A percentile compares a stretch with the other conserved stretches of the same genome.
phyloP scores from a whole-genome alignment of 2,329 filamentous ascomycete genomes.

The Ustilaginoidea virens region DNA sequence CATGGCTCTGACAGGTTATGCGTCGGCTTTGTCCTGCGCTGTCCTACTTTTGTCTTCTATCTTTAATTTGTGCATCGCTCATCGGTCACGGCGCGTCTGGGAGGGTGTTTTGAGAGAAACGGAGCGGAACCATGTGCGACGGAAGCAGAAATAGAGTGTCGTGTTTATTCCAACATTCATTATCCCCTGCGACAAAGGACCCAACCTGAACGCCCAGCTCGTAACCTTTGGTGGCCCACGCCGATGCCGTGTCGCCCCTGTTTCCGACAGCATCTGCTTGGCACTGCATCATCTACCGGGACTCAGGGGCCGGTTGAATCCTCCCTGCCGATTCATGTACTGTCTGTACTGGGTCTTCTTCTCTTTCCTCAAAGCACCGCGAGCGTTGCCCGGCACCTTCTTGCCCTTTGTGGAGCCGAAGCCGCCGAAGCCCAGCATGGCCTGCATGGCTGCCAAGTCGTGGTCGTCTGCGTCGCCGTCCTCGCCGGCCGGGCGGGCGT shows the following conservation, averaged over 20 bases:
- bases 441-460: constrained; percentile 57
- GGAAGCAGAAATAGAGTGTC: too few species aligned
- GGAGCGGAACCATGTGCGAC: too few species aligned
- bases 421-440: constrained; percentile 77
- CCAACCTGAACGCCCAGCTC: too few species aligned
- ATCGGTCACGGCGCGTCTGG: too few species aligned
- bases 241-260: background rate
- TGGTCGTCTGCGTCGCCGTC: constrained; percentile 39
- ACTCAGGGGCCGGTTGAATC: constrained; percentile 67
- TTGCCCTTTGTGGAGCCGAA: constrained; percentile 82
- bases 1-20: background rate
- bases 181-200: too few species aligned
- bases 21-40: too few species aligned
- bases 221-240: too few species aligned
- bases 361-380: constrained; percentile 71
- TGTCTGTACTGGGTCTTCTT: constrained; percentile 92
- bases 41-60: too few species aligned
- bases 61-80: too few species aligned
- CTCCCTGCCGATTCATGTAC: constrained; percentile 82
- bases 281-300: constrained; percentile 32
- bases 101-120: too few species aligned
- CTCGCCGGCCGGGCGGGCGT: constrained; percentile 13
- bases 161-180: too few species aligned
- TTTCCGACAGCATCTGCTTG: too few species aligned
- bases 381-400: constrained; percentile 77